These are phyloP conservation scores for Periconia macrospinosa DNA, from an alignment of 2,329 filamentous ascomycete genomes.

Conservation along the genomic window DNA sequence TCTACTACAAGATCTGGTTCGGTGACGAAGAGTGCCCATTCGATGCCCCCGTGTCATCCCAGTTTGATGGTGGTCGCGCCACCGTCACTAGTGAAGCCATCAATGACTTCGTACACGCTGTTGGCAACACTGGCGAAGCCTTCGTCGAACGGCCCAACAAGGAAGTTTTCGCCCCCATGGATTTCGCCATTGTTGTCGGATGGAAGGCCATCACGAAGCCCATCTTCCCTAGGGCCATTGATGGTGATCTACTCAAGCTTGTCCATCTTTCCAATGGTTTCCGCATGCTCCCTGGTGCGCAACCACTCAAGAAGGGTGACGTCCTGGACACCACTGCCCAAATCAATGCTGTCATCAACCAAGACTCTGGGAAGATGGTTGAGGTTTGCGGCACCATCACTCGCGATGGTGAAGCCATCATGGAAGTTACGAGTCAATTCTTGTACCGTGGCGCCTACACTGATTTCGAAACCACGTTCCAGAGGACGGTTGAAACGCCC, in stretches of 20 bases:
- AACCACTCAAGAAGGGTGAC: slow-evolving; percentile 94
- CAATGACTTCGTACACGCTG: slow-evolving; percentile 98
- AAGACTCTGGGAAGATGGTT: slow-evolving; percentile 98
- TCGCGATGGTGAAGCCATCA: slow-evolving; percentile 80
- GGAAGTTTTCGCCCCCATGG: slow-evolving; percentile 94
- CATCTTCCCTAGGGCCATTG: slow-evolving; percentile 95
- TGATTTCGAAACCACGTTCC: slow-evolving; percentile 98
- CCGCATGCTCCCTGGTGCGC: slow-evolving; percentile 95
- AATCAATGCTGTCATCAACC: slow-evolving; percentile 97
- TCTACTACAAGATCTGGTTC: slow-evolving; percentile 99
- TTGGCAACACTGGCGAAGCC: slow-evolving; percentile 95
- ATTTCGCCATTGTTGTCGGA: slow-evolving; percentile 96
- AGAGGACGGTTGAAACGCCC: slow-evolving; percentile 92
- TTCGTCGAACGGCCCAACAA: slow-evolving; percentile 96
- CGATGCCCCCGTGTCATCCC: slow-evolving; percentile 79
- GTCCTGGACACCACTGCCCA: slow-evolving; percentile 89
- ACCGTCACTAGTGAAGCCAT: slow-evolving; percentile 90
- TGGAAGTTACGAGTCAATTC: slow-evolving; percentile 99
- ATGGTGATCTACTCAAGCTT: slow-evolving; percentile 92
- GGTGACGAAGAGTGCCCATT: slow-evolving; percentile 82
- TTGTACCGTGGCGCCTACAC: slow-evolving; percentile 90
- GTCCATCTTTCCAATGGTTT: slow-evolving; percentile 97
- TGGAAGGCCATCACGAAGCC: slow-evolving; percentile 99
- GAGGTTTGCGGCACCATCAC: slow-evolving; percentile 98
- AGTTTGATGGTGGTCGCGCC: slow-evolving; percentile 86